phyloP scores from a whole-genome alignment of 352 stramenopile species.

The Globisporangium solare region DNA sequence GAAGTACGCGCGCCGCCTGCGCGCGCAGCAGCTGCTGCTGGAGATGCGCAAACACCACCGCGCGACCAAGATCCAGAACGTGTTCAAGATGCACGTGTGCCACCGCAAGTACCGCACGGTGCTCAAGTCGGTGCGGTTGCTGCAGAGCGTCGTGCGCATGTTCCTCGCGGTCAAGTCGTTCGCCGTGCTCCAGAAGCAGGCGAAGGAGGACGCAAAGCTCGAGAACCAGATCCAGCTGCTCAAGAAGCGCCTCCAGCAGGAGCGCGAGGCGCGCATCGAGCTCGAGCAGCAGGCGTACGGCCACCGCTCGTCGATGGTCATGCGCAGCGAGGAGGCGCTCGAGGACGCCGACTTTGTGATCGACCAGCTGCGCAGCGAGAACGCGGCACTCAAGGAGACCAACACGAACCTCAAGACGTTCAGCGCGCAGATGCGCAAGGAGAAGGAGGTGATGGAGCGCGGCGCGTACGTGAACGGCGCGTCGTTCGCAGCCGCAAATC shows the following conservation, averaged over 20 bases:
- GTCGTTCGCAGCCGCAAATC: constrained; percentile 81
- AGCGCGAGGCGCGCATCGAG: constrained; percentile 81
- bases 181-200: constrained; percentile 74
- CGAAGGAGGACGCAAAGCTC: constrained; percentile 93
- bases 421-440: constrained; percentile 78
- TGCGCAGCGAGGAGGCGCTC: constrained; percentile 73
- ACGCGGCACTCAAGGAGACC: constrained; percentile 76
- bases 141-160: constrained; percentile 83
- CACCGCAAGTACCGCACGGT: constrained; percentile 60
- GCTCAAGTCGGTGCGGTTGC: constrained; percentile 60
- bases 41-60: constrained; percentile 59
- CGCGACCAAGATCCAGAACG: constrained; percentile 79
- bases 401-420: constrained; percentile 84
- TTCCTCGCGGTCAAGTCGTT: constrained; percentile 75
- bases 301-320: constrained; percentile 67
- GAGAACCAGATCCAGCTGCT: constrained; percentile 94
- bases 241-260: constrained; percentile 90
- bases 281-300: constrained; percentile 71
- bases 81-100: constrained; percentile 80
- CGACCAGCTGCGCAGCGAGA: constrained; percentile 79
- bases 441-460: constrained; percentile 88
- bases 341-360: constrained; percentile 81
- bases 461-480: constrained; percentile 84
- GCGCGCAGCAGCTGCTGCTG: constrained; percentile 54
- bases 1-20: constrained; percentile 53